phyloP scores from a whole-genome alignment of 139 green algal species.

The Pleodorina starrii region DNA sequence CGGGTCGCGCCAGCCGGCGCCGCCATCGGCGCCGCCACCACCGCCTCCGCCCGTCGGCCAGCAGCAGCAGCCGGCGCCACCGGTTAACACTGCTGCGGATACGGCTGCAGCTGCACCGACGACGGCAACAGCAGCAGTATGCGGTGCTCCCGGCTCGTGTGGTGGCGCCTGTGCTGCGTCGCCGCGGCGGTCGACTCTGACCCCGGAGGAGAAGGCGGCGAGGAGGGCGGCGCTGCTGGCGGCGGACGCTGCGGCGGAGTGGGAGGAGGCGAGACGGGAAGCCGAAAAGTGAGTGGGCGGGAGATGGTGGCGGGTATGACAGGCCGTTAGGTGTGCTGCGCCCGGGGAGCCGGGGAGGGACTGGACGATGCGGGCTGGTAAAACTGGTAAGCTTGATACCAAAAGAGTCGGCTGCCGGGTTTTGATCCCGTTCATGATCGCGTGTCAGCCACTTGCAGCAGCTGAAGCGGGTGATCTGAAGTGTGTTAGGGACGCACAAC shows the following conservation, averaged over 20 bases:
- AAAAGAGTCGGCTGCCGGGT: no score
- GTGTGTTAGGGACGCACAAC: no score
- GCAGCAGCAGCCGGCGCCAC: no score
- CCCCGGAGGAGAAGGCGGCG: constrained; percentile 30
- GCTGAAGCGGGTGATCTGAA: no score
- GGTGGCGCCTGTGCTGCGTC: background rate
- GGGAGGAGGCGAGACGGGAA: constrained; percentile 42
- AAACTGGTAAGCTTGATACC: no score
- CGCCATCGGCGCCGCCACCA: background rate
- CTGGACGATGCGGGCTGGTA: no score
- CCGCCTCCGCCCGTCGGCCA: background rate
- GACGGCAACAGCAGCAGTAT: background rate
- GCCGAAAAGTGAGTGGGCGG: constrained; percentile 39
- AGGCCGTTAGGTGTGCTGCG: no score
- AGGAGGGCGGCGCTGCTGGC: constrained; percentile 60
- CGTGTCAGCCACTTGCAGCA: no score
- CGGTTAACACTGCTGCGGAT: background rate
- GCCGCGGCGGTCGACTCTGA: background rate
- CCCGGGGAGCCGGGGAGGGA: no score
- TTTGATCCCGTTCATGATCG: no score
- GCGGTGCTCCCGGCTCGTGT: background rate
- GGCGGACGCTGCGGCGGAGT: constrained; percentile 49
- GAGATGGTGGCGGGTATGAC: no score
- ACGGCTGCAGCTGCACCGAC: background rate
- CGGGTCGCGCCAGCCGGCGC: no score